These are phyloP conservation scores for Thuidium tamariscinum DNA, from an alignment of 225 moss, liverwort and hornwort species.

Conservation along the genomic window DNA sequence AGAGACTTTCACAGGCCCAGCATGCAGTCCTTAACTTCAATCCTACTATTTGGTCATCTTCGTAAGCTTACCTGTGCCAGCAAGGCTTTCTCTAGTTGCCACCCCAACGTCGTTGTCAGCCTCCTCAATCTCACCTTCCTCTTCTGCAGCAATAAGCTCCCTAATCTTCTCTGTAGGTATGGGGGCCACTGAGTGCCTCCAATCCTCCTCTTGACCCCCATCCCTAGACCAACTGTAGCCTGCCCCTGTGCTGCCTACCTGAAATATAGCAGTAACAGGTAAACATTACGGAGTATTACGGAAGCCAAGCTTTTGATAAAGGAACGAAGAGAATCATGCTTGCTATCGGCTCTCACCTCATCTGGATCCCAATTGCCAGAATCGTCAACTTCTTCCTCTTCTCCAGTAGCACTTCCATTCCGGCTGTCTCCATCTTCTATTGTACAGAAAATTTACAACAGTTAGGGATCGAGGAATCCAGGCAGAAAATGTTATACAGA, in stretches of 20 bases:
- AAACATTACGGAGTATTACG: neutral
- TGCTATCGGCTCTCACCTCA: conserved; percentile 23
- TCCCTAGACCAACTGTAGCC: conserved; percentile 78
- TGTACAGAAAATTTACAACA: neutral
- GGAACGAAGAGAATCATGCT: neutral
- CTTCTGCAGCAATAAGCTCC: conserved; percentile 62
- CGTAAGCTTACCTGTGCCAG: conserved; percentile 29
- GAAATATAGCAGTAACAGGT: neutral
- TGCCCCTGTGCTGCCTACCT: conserved; percentile 78
- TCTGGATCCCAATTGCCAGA: conserved; percentile 33
- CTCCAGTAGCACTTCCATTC: conserved; percentile 31
- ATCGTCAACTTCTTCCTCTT: conserved; percentile 20
- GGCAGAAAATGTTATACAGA: neutral
- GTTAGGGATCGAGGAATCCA: neutral
- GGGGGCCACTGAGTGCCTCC: conserved; percentile 91
- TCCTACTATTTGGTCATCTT: neutral
- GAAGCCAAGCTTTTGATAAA: neutral
- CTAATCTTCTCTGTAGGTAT: conserved; percentile 61
- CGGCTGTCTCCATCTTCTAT: conserved; percentile 25
- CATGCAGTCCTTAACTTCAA: neutral
- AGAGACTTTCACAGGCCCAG: neutral
- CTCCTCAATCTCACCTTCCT: conserved; percentile 75
- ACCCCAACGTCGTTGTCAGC: conserved; percentile 70
- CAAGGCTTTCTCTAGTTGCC: conserved; percentile 28
- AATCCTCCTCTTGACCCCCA: conserved; percentile 82